Evolutionary conservation across 805 yeast species (phyloP), one percentile per base, ranked within the genome.

Genomic region (Diddensiella caesifluorescens): DNA sequence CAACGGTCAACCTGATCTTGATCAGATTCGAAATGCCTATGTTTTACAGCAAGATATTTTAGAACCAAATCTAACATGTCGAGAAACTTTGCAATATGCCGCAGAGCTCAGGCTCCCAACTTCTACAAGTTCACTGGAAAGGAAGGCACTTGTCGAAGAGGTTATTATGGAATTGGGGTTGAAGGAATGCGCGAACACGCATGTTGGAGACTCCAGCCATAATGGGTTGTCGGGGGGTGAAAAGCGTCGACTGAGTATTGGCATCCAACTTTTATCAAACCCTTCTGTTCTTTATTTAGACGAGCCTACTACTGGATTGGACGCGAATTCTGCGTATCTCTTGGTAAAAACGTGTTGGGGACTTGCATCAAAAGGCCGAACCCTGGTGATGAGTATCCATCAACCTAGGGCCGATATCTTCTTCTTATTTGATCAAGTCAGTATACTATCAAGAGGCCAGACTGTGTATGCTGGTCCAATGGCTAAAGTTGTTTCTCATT

Each of bases 241-340:
- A 55, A 81, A 79, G 54, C 61, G 95, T 53, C 62, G 95, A 45
- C 70, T 83, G 3, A 80, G 89, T 34, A 73, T 86, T 27, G 95
- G 86, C 0, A 74, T 85, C 15, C 95, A 86, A 57, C 64, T 86
- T 55, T 67, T 86, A 36, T 74, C 83, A 4, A 82, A 79, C 49
- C 95, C 95, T 0, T 76, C 88, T 0, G 65, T 86, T 1, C 61
- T 87, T 45, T 85, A 85, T 53, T 61, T 86, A 31, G 95, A 86
- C 59, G 95, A 86, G 53, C 95, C 95, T 4, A 86, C 95, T 1
- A 85, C 95, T 0, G 95, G 95, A 0, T 63, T 86, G 25, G 95
- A 86, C 60, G 79, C 94, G 4, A 78, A 77, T 46, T 79, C 88
- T 10, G 89, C 95, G 0, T 74, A 70, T 49, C 63, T 78, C 42